A percentile compares a stretch with the other conserved stretches of the same genome.
Evolutionary conservation across 129 eudicot genomes (phyloP).

Genomic region (Helichrysum umbraculigerum): DNA sequence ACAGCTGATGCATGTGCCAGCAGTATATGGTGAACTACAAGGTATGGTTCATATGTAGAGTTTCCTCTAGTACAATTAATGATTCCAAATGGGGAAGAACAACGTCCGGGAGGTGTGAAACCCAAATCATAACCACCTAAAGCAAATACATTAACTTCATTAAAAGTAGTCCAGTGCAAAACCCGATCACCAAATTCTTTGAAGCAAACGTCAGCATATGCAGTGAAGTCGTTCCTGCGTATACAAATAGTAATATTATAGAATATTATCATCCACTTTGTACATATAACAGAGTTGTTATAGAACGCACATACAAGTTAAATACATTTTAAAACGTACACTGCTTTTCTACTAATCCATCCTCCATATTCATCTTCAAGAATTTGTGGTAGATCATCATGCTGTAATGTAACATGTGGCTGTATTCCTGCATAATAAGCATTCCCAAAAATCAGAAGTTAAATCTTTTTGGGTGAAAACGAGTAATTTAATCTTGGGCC

Average conservation of each 20-base stretch:
- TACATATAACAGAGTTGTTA: conserved; percentile 1
- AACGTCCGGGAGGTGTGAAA: conserved; percentile 45
- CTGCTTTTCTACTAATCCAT: conserved; percentile 56
- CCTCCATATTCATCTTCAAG: conserved; percentile 90
- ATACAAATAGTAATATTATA: conserved; percentile 6
- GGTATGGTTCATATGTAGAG: conserved; percentile 59
- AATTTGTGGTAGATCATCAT: conserved; percentile 58
- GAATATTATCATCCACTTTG: neutral
- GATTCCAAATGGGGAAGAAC: conserved; percentile 47
- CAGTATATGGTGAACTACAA: conserved; percentile 57
- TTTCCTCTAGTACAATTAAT: conserved; percentile 39
- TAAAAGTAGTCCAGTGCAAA: conserved; percentile 68
- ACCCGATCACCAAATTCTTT: conserved; percentile 80
- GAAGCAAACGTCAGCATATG: conserved; percentile 69
- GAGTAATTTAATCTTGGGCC: too few species aligned
- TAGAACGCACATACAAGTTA: conserved; percentile 4
- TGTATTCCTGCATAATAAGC: conserved; percentile 60
- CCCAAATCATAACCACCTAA: conserved; percentile 55
- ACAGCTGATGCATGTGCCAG: conserved; percentile 68
- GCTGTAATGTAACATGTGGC: conserved; percentile 41
- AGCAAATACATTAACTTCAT: conserved; percentile 52
- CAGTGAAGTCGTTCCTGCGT: conserved; percentile 51
- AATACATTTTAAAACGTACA: conserved; percentile 36
- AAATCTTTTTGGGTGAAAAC: neutral
- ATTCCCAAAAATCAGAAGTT: neutral